Conservation (phyloP, 139 green algal species). For the Axilococcus clingmanii region DNA sequence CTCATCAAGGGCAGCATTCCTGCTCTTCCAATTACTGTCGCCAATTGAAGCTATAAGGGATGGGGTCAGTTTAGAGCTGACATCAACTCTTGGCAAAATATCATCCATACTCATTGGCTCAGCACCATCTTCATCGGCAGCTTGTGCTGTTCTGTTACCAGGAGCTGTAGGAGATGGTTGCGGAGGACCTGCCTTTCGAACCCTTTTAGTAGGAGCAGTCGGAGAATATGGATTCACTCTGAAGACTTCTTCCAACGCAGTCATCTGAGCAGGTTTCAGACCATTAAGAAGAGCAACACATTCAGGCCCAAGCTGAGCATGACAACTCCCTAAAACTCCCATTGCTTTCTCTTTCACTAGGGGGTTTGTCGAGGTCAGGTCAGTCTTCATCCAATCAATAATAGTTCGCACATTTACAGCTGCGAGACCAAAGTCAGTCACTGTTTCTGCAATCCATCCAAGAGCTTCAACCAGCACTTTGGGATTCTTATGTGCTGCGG, state of each 20-base stretch:
- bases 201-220: background rate
- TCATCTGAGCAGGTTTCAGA: constrained; percentile 90
- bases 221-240: constrained; percentile 46
- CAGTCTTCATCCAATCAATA: constrained; percentile 63
- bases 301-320: constrained; percentile 48
- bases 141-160: constrained; percentile 1
- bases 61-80: constrained; percentile 50
- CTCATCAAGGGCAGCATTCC: constrained; percentile 74
- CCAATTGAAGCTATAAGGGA: constrained; percentile 38
- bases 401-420: constrained; percentile 50
- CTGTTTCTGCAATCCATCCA: constrained; percentile 61
- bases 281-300: constrained; percentile 43
- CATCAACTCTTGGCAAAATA: constrained; percentile 66
- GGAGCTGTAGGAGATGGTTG: background rate
- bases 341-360: constrained; percentile 66
- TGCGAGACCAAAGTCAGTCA: constrained; percentile 78
- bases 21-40: constrained; percentile 86
- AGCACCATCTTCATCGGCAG: constrained; percentile 5
- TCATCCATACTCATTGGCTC: constrained; percentile 30
- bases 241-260: constrained; percentile 78
- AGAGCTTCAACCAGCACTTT: constrained; percentile 86
- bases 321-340: constrained; percentile 39
- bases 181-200: background rate
- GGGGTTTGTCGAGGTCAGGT: constrained; percentile 70
- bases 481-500: constrained; percentile 83